Base-by-base conservation (phyloP, 305 asterid genomes). In the Petunia hybrid region DNA sequence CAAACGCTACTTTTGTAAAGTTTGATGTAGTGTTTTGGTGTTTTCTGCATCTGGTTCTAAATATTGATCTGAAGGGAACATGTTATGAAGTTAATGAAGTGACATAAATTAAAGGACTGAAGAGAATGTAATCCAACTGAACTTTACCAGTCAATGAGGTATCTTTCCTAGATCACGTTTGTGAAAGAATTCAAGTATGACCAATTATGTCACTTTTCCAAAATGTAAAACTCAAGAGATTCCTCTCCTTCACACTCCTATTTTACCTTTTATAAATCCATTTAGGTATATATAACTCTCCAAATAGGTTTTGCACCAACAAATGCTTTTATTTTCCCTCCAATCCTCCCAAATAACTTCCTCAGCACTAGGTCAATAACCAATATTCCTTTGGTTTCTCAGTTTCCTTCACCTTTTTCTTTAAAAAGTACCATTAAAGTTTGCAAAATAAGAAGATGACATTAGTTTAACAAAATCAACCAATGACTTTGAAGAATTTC, bases 171-270 rank as follows among this genome's bases (percentile, higher is more conserved):
- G 22, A 31, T 76, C 35, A 53, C 14, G 77, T 14, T 22, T 9
- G 84, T 51, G 41, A 12, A 35, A 46, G 62, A 45, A 70, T 46
- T 38, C 77, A 71, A 66, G 48, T 60, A 65, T 61, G 39, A 70
- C 74, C 64, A 69, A 74, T 36, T 59, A 43, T 38, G 53, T 46
- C 40, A 43, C 76, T 59, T 40, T 39, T 66, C 68, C 45, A 70
- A 60, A 74, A 74, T 40, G 77, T 73, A 82, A 79, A 56, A 67
- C 12, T 4, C 9, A 2, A 22, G 16, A 43, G 22, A 2, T 22
- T 0, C 61, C 35, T 48, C 31, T 6, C 3, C 42, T 43, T 71
- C 61, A 6, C 31, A 39, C 55, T 43, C 9, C 3, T 22, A 8
- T 59, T 16, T 5, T n/a, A 6, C 0, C 39, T 6, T 8, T 1